Conservation (phyloP, 192 early-diverging fungal species). For the Podila verticillata region DNA sequence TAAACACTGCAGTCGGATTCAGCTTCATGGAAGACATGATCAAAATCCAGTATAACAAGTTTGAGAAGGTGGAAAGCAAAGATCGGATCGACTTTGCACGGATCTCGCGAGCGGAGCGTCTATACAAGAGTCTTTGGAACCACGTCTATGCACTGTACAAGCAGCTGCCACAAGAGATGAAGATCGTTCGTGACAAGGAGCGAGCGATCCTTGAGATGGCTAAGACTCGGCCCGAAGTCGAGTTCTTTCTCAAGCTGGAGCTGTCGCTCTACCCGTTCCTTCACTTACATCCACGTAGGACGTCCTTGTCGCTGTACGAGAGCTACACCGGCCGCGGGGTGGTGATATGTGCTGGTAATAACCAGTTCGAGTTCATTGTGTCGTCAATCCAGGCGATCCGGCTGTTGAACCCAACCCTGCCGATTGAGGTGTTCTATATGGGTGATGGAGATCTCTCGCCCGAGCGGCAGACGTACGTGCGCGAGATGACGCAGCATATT, state of each 20-base stretch:
- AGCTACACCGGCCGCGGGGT: slow-evolving; percentile 33
- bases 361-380: slow-evolving; percentile 50
- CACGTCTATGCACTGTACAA: slow-evolving; percentile 8
- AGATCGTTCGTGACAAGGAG: background rate
- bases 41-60: slow-evolving; percentile 11
- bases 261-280: slow-evolving; percentile 17
- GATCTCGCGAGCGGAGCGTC: slow-evolving; percentile 5
- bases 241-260: slow-evolving; percentile 30
- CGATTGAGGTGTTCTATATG: slow-evolving; percentile 65
- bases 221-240: slow-evolving; percentile 7
- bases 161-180: background rate
- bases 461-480: slow-evolving; percentile 24
- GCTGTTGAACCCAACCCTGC: slow-evolving; percentile 52
- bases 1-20: slow-evolving; percentile 8
- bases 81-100: slow-evolving; percentile 4
- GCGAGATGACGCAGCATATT: slow-evolving; percentile 20
- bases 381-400: slow-evolving; percentile 47
- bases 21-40: slow-evolving; percentile 24
- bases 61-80: background rate
- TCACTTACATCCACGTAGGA: slow-evolving; percentile 2
- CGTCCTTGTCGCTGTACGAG: slow-evolving; percentile 16
- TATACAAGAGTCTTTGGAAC: slow-evolving; percentile 31
- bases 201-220: background rate
- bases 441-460: slow-evolving; percentile 47
- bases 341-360: slow-evolving; percentile 55